Percentiles rank a stretch among this genome's conserved stretches.
These are phyloP conservation scores for Baorangia bicolor DNA, from an alignment of 768 basidiomycete genomes.

Conservation along the genomic window DNA sequence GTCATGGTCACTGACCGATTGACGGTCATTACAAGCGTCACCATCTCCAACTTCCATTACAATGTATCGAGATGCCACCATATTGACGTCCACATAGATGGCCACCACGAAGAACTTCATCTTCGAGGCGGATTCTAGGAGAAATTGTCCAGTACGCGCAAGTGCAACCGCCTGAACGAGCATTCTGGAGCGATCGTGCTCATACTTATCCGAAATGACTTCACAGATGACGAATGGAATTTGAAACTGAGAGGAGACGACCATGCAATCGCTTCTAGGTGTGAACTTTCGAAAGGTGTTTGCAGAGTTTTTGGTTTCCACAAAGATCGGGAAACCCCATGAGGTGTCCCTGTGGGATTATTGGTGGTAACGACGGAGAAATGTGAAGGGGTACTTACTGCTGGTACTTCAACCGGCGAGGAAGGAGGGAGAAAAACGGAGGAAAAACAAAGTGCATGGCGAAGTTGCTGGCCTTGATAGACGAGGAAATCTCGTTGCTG, in stretches of 20 bases:
- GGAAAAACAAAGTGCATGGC: slow-evolving; percentile 4
- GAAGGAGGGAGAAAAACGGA: slow-evolving; percentile 3
- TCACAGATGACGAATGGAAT: slow-evolving; percentile 13
- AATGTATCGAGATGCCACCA: slow-evolving; percentile 5
- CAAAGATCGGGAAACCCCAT: slow-evolving; percentile 11
- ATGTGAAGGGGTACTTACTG: not conserved
- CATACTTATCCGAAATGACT: no score
- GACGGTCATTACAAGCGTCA: no score
- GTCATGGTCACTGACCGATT: no score
- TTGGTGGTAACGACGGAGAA: not conserved
- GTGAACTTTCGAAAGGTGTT: not conserved
- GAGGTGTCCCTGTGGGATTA: no score
- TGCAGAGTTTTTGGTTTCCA: not conserved
- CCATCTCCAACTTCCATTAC: no score
- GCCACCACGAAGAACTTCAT: no score
- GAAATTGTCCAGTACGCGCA: not conserved
- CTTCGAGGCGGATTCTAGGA: not conserved
- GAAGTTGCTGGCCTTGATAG: slow-evolving; percentile 4
- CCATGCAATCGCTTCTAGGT: no score
- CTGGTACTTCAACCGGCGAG: not conserved
- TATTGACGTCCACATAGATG: not conserved
- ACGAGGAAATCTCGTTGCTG: not conserved
- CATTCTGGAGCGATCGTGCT: not conserved
- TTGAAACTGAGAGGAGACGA: not conserved
- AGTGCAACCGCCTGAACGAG: slow-evolving; percentile 7